These are phyloP conservation scores for Pogostemon cablin DNA, from an alignment of 257 asterid genomes.

Conservation along the genomic window DNA sequence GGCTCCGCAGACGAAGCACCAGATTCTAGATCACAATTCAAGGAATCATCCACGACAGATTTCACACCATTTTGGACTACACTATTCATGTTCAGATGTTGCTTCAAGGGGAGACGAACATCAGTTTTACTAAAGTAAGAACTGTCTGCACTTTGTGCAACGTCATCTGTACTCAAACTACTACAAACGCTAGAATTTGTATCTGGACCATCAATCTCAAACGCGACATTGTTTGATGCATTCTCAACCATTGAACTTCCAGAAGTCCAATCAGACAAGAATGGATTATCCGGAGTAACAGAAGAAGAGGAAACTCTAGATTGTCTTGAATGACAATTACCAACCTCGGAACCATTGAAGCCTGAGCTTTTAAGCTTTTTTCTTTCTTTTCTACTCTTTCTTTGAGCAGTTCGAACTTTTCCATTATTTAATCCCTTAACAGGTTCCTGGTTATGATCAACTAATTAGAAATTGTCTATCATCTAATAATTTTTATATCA, in stretches of 20 bases:
- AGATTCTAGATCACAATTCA: conserved; percentile 39
- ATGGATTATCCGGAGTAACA: conserved; percentile 44
- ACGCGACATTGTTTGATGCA: conserved; percentile 37
- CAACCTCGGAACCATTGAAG: conserved; percentile 49
- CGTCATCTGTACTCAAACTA: conserved; percentile 32
- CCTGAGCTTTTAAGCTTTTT: conserved; percentile 61
- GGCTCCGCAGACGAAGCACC: conserved; percentile 42
- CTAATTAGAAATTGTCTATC: conserved; percentile 56
- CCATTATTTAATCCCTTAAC: conserved; percentile 55
- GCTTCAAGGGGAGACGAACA: conserved; percentile 40
- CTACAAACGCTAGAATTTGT: conserved; percentile 33
- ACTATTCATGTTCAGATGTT: conserved; percentile 34
- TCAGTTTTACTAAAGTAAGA: conserved; percentile 39
- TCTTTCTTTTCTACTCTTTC: conserved; percentile 80
- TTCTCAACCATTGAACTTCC: conserved; percentile 47
- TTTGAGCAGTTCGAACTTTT: conserved; percentile 55
- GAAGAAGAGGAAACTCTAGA: conserved; percentile 42
- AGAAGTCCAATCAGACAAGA: conserved; percentile 43
- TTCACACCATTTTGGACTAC: conserved; percentile 38
- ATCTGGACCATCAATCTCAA: conserved; percentile 41
- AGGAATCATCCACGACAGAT: conserved; percentile 38
- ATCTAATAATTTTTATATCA: conserved; percentile 37
- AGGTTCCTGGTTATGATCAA: conserved; percentile 74
- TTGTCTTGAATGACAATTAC: conserved; percentile 50
- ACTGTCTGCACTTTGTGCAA: conserved; percentile 28